phyloP scores from a whole-genome alignment of 1,284 basidiomycete genomes.

The Puccinia polysora region DNA sequence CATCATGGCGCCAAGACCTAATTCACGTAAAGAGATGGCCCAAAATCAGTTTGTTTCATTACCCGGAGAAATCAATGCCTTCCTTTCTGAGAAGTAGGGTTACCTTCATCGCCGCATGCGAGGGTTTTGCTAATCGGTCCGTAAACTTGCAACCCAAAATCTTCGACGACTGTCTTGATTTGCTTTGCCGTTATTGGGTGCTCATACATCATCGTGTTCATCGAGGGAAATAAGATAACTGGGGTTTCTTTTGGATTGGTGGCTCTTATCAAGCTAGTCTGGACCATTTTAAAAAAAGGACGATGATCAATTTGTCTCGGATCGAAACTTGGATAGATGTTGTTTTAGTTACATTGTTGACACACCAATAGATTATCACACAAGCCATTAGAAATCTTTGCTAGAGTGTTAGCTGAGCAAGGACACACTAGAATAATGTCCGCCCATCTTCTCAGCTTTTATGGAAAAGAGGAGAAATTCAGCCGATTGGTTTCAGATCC shows the following conservation, averaged over 20 bases:
- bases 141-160: conserved; percentile 71
- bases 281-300: background rate
- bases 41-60: conserved; percentile 6
- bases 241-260: conserved; percentile 68
- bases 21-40: background rate
- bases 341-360: conserved; percentile 19
- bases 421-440: conserved; percentile 90
- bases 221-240: conserved; percentile 87
- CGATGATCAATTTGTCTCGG: background rate
- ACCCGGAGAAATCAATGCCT: conserved; percentile 65
- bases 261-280: conserved; percentile 88
- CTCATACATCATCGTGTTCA: conserved; percentile 97
- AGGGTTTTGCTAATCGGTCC: conserved; percentile 80
- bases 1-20: conserved; percentile 83
- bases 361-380: conserved; percentile 85
- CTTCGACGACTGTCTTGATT: conserved; percentile 64
- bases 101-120: conserved; percentile 88
- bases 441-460: conserved; percentile 79
- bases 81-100: conserved; percentile 79
- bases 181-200: conserved; percentile 88
- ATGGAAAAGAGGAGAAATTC: background rate
- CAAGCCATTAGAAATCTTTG: conserved; percentile 79
- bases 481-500: too few species aligned
- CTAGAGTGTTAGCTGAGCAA: conserved; percentile 88
- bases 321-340: background rate